phyloP scores from a whole-genome alignment of 176 grass and related monocot genomes.

The Oryza coarctata region DNA sequence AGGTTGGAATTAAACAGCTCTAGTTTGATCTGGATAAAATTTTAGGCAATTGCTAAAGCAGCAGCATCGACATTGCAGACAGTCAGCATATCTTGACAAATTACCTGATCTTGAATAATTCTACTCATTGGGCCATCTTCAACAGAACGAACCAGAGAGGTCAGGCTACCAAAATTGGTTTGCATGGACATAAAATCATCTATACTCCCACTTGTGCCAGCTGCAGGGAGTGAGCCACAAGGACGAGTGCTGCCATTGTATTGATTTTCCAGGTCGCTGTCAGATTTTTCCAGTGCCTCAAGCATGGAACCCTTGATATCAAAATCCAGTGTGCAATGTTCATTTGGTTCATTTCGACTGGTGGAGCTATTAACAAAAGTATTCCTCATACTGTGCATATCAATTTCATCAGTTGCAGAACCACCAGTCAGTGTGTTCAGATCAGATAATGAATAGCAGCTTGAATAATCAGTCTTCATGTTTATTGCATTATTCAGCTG shows the following conservation, averaged over 20 bases:
- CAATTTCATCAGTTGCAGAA: constrained; percentile 50
- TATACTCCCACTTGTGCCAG: constrained; percentile 51
- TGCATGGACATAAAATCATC: constrained; percentile 82
- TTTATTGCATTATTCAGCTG: constrained; percentile 56
- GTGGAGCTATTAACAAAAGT: constrained; percentile 62
- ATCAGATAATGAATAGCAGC: constrained; percentile 53
- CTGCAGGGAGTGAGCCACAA: constrained; percentile 49
- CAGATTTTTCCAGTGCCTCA: constrained; percentile 68
- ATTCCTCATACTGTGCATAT: constrained; percentile 43
- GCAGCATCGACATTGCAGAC: background rate
- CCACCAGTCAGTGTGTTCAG: constrained; percentile 54
- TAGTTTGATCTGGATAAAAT: background rate
- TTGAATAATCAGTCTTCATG: constrained; percentile 62
- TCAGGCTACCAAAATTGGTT: constrained; percentile 55
- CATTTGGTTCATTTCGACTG: constrained; percentile 49
- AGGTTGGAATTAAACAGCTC: constrained; percentile 4
- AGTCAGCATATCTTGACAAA: constrained; percentile 20
- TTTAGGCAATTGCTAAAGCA: constrained; percentile 13
- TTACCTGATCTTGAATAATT: constrained; percentile 88
- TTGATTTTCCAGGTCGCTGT: constrained; percentile 63
- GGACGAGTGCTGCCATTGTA: constrained; percentile 47
- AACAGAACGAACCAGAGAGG: constrained; percentile 78
- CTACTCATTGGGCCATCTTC: constrained; percentile 70
- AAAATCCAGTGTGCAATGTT: constrained; percentile 66
- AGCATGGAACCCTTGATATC: constrained; percentile 76